Evolutionary conservation across 352 stramenopile genomes (phyloP).

Genomic region (Phytophthora cactorum): DNA sequence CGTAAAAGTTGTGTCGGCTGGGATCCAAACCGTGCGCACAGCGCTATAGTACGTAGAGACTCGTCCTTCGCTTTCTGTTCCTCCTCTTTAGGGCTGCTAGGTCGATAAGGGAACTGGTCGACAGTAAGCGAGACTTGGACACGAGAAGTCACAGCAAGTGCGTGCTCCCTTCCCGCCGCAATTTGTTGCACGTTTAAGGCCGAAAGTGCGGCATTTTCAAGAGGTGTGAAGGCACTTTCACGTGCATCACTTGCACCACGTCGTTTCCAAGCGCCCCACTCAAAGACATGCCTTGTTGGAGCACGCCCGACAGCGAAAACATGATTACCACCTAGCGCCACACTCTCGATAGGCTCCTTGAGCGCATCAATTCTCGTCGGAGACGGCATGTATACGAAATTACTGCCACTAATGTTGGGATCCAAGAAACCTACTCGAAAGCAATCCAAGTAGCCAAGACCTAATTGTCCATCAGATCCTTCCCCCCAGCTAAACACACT

Average conservation of each 20-base stretch:
- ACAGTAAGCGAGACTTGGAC: slow-evolving; percentile 56
- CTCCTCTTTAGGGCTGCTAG: slow-evolving; percentile 4
- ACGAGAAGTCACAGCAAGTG: slow-evolving; percentile 54
- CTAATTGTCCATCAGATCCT: slow-evolving; percentile 76
- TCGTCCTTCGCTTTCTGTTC: slow-evolving; percentile 26
- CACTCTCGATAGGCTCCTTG: slow-evolving; percentile 58
- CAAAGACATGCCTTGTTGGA: slow-evolving; percentile 51
- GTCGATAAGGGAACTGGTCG: slow-evolving; percentile 40
- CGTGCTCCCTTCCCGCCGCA: slow-evolving; percentile 62
- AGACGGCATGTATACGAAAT: slow-evolving; percentile 78
- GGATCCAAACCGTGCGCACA: slow-evolving; percentile 63
- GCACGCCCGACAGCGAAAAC: slow-evolving; percentile 59
- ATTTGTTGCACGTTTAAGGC: slow-evolving; percentile 55
- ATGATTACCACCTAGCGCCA: slow-evolving; percentile 73
- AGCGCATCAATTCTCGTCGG: slow-evolving; percentile 62
- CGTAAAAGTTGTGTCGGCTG: slow-evolving; percentile 52
- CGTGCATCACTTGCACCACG: slow-evolving; percentile 47
- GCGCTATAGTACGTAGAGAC: slow-evolving; percentile 39
- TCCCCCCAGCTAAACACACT: slow-evolving; percentile 79
- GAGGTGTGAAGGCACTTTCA: slow-evolving; percentile 61
- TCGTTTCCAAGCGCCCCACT: slow-evolving; percentile 74
- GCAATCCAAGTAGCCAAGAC: slow-evolving; percentile 63
- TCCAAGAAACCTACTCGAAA: slow-evolving; percentile 78
- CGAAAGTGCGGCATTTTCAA: slow-evolving; percentile 54
- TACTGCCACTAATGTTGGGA: slow-evolving; percentile 72